Percentiles rank a stretch among this genome's conserved stretches.
Conservation (phyloP, 495 filamentous ascomycete species). For the Pseudomonodictys pantanalensis region DNA sequence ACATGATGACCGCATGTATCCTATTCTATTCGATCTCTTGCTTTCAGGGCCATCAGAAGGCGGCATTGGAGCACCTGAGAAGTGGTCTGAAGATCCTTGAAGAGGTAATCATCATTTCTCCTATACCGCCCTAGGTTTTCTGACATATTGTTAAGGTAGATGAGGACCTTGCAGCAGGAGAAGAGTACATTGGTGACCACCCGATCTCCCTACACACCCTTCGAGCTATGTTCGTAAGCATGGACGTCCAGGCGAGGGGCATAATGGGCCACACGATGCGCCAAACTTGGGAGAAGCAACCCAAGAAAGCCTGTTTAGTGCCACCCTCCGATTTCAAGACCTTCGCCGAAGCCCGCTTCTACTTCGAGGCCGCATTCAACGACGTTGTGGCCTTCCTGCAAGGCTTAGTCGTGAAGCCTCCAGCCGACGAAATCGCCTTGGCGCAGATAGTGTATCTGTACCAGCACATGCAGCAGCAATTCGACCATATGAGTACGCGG, state of each 20-base stretch:
- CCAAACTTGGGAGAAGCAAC: slow-evolving; percentile 20
- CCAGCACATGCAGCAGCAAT: neutral
- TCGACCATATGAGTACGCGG: neutral
- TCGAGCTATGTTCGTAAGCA: slow-evolving; percentile 20
- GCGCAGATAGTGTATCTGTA: neutral
- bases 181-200: neutral
- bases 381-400: slow-evolving; percentile 13
- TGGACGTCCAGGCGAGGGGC: slow-evolving; percentile 22
- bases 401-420: neutral
- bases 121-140: no score
- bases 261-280: slow-evolving; percentile 21
- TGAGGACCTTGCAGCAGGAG: neutral
- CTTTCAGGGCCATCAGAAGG: slow-evolving; percentile 25
- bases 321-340: neutral
- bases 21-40: slow-evolving; percentile 27
- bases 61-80: slow-evolving; percentile 27
- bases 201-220: slow-evolving; percentile 19
- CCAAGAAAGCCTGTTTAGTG: neutral
- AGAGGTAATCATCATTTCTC: no score
- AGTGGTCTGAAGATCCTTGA: slow-evolving; percentile 22
- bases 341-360: slow-evolving; percentile 15
- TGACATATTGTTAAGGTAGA: no score
- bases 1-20: slow-evolving; percentile 18
- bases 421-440: neutral
- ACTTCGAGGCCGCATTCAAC: slow-evolving; percentile 22